A percentile compares a stretch with the other conserved stretches of the same genome.
These are phyloP conservation scores for Solanum chilense DNA, from an alignment of 257 asterid genomes.

Conservation along the genomic window DNA sequence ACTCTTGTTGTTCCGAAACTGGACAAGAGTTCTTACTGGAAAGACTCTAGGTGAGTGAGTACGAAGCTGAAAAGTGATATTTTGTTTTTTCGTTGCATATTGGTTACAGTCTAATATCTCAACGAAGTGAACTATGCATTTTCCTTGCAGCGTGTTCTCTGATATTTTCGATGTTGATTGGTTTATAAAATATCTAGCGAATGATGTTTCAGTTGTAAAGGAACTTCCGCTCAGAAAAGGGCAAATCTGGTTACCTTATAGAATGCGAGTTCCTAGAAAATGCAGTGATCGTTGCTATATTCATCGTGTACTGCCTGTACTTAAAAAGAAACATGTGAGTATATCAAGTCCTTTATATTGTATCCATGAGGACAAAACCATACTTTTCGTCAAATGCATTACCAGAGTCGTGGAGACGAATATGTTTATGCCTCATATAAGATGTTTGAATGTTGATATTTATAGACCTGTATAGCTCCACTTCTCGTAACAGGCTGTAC, in stretches of 20 bases:
- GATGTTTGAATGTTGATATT: background rate
- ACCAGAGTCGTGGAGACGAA: background rate
- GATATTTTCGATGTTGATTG: constrained; percentile 83
- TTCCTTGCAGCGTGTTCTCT: constrained; percentile 69
- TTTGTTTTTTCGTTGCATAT: background rate
- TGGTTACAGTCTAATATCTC: background rate
- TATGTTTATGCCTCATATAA: background rate
- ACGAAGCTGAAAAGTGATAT: background rate
- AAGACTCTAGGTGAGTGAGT: constrained; percentile 63
- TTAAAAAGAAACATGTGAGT: constrained; percentile 69
- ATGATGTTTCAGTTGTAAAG: constrained; percentile 67
- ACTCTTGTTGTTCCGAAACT: constrained; percentile 84
- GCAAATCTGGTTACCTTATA: constrained; percentile 58
- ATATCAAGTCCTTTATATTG: background rate
- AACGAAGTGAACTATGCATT: background rate
- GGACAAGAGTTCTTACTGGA: constrained; percentile 92
- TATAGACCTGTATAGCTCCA: background rate
- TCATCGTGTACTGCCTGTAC: constrained; percentile 67
- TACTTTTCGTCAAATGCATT: background rate
- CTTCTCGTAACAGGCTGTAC: constrained; percentile 67
- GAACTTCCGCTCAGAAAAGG: constrained; percentile 80
- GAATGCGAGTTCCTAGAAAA: constrained; percentile 91
- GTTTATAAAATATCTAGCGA: constrained; percentile 65
- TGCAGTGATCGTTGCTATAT: constrained; percentile 74
- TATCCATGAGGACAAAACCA: background rate